Base-by-base conservation (phyloP, 495 filamentous ascomycete species). In the Hypoxylon crocopeplum region DNA sequence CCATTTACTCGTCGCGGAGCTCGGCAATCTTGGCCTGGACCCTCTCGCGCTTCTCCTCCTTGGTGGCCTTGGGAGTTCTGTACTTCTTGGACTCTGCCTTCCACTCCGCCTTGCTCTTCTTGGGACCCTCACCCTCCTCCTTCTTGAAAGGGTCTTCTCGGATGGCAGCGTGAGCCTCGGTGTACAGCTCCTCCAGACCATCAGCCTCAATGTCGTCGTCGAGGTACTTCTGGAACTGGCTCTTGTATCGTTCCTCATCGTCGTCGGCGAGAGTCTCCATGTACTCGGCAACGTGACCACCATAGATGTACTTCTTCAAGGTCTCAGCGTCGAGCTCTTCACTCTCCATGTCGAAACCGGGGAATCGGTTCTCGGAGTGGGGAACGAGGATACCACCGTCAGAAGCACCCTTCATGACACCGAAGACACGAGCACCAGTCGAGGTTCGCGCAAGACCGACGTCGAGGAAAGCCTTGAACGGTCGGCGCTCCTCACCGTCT, bases 201-300 rank as follows among this genome's bases (percentile, higher is more conserved):
- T 97, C 95, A 50, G 94, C 93, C 80, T 98, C 94, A 59, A 98
- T 77, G 63, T 93, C 95, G 70, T 96, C 89, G 72, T 98, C 94
- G 63, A 96, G 88, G 84, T 99, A 99, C 78, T 92, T 86, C 75
- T 86, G 78, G 88, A 99, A 98, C 84, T 98, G 94, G 68, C 85
- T 86, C 85, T 92, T 93, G 88, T 91, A 99, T 75, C 94, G 92
- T 85, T 99, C 94, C 88, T 99, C 94, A 76, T 99, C 94, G 76
- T 99, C 94, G 75, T 99, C 94, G 75, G 95, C 95, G 65, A 99
- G 89, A 36, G 87, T 93, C 88, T 99, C 94, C 94, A 99, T 99
- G 85, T 98, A 99, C 86, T 99, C 94, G 59, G 92, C 91, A 62
- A 99, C 88, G 85, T 99, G 94, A 45, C 94, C 93, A 74, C 86